phyloP scores from a whole-genome alignment of 2,329 filamentous ascomycete genomes.

The Pseudodiploospora longispora region DNA sequence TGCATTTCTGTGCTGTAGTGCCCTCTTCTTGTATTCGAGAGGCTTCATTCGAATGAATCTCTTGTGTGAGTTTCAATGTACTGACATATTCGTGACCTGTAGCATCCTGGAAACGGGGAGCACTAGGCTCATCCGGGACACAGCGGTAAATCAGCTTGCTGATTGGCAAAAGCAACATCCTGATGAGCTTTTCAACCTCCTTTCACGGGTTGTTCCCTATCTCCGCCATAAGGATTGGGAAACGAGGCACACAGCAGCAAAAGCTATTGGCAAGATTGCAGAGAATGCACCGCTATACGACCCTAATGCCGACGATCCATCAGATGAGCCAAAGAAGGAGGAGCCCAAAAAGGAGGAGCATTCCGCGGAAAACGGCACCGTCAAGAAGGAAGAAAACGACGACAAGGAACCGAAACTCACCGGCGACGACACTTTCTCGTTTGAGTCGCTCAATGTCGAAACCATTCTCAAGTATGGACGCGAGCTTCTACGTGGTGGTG shows the following conservation, averaged over 20 bases:
- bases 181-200: conserved; percentile 91
- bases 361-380: conserved; percentile 26
- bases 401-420: conserved; percentile 34
- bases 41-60: too few species aligned
- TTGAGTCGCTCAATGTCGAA: conserved; percentile 69
- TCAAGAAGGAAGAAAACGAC: conserved; percentile 59
- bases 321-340: conserved; percentile 33
- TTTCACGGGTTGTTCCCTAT: conserved; percentile 92
- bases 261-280: conserved; percentile 89
- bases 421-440: conserved; percentile 57
- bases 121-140: conserved; percentile 91
- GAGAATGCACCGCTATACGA: conserved; percentile 83
- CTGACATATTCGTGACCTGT: background rate
- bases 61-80: too few species aligned
- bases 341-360: conserved; percentile 32
- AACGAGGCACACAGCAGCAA: conserved; percentile 84
- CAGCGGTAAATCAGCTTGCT: conserved; percentile 90
- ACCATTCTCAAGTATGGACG: conserved; percentile 77
- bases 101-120: conserved; percentile 96
- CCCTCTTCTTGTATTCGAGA: too few species aligned
- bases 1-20: background rate
- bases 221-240: conserved; percentile 95
- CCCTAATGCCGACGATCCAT: conserved; percentile 68
- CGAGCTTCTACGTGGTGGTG: conserved; percentile 74
- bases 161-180: conserved; percentile 98